Base-by-base conservation (phyloP, 441 rosid species). In the Eruca vesicaria region DNA sequence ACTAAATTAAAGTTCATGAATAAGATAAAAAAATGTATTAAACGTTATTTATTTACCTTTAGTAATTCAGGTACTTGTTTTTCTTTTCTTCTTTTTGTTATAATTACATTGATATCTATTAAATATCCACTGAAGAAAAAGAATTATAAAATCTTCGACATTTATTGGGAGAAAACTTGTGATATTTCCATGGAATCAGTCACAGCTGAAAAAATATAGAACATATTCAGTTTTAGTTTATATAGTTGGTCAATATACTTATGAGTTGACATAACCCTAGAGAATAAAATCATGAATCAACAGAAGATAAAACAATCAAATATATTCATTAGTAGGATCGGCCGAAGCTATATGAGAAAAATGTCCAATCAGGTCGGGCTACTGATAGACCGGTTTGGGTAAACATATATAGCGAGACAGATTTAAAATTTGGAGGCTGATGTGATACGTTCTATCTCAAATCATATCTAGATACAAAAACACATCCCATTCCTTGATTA, bases 281-380 rank as follows among this genome's bases (percentile, higher is more conserved):
- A 64, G 56, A 48, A 77, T 65, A 65, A 71, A 23, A 58, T 57
- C 80, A 65, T 11, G 29, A 35, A 33, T 33, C 16, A 45, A 64
- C 52, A 45, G 18, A 58, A 20, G 7, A 45, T 41, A 32, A 9
- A 15, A 59, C 16, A 52, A 29, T 28, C 19, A 69, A 29, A 29
- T 7, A 60, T 15, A 66, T 7, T 15, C 16, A 32, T 21, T 15
- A 48, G 48, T 58, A 72, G 80, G 73, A 63, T 67, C 58, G 77
- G 64, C 69, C 14, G 69, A 66, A 77, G 63, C 72, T 64, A 65
- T 55, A 56, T 14, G 31, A 55, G 53, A 57, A 63, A 75, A 76
- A 66, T 71, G 80, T 77, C 80, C 36, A 72, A 78, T 72, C 76
- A 71, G 70, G 80, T 77, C 80, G 76, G 72, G 68, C 80, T 77